A percentile compares a stretch with the other conserved stretches of the same genome.
Conservation (phyloP, 1,284 basidiomycete species). For the Sanguinoderma infundibulare region DNA sequence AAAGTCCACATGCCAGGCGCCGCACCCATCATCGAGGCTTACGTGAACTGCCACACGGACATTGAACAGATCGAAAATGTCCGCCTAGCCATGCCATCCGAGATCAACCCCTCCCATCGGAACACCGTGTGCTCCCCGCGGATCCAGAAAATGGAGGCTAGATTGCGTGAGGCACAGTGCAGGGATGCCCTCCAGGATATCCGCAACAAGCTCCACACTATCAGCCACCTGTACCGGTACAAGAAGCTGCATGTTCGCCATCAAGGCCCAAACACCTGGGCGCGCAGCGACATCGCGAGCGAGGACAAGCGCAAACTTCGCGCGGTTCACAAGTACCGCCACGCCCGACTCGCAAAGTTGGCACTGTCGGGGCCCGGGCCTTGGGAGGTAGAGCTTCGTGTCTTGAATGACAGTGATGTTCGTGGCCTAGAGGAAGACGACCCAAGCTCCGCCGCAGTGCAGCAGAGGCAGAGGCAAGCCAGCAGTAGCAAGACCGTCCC, state of each 20-base stretch:
- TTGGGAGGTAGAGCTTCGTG: slow-evolving; percentile 29
- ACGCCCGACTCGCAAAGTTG: slow-evolving; percentile 10
- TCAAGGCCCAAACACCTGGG: slow-evolving; percentile 32
- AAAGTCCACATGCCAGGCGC: slow-evolving; percentile 14
- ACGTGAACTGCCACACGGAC: not conserved
- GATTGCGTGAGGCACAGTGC: slow-evolving; percentile 35
- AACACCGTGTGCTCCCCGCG: not conserved
- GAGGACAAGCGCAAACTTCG: not conserved
- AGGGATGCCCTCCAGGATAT: slow-evolving; percentile 32
- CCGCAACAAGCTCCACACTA: slow-evolving; percentile 34
- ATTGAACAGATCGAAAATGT: slow-evolving; percentile 11
- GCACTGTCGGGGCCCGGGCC: slow-evolving; percentile 1
- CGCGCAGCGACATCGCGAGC: slow-evolving; percentile 1
- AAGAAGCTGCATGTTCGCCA: slow-evolving; percentile 33
- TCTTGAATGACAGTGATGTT: slow-evolving; percentile 7
- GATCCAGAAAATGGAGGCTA: slow-evolving; percentile 27
- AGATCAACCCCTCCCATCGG: not conserved
- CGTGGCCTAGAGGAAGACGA: slow-evolving; percentile 8
- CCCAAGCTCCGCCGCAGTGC: not conserved
- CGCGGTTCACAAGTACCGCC: slow-evolving; percentile 14
- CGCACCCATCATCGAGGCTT: not conserved
- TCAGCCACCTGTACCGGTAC: slow-evolving; percentile 29
- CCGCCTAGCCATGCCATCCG: slow-evolving; percentile 16
- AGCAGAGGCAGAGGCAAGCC: slow-evolving; percentile 1
- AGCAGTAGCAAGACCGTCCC: not conserved